Evolutionary conservation across 2,329 filamentous ascomycete species (phyloP), one percentile per base, ranked within the genome.

Genomic region (Penicillium sp.): DNA sequence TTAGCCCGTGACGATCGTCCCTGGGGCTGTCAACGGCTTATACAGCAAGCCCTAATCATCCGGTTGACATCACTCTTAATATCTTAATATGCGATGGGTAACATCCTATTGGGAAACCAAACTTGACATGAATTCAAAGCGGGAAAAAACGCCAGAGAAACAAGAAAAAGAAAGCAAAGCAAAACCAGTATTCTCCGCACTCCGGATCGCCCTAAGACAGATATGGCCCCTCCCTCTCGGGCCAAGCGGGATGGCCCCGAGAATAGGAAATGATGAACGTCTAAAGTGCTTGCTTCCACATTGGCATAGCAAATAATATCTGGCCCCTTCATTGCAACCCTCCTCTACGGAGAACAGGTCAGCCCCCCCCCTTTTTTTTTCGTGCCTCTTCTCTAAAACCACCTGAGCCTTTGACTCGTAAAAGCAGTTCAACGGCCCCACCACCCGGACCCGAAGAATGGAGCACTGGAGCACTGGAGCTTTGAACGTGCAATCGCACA

Each of bases 391-490:
- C 31, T 18, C 14, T 5, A 14, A 32, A 42, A 34, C 9, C 9
- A 36, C 29, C 2, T 8, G 27, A 10, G 13, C 36, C 16, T 39
- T 27, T 39, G 36, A 39, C 18, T 34, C 14, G 2, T 42, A 40
- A 18, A 47, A 34, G 14, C 36, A 32, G 36, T 52, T 49, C n/a
- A 43, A 54, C 64, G 67, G 67, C 66, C 67, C 67, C 67, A 67
- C 67, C 65, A 67, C 62, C 67, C 67, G 67, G 52, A 38, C 56
- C 49, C 56, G 56, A 59, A 42, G 46, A 48, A 55, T 50, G 52
- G 53, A 61, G 24, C 24, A 27, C 5, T 27, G 24, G 24, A 27
- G 24, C 24, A 18, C 18, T 18, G 18, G 18, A 18, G 31, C 43
- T 54, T 43, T 29, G 51, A 56, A 47, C 48, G 40, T 43, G 54